phyloP scores from a whole-genome alignment of 2,329 filamentous ascomycete genomes.

The Raffaelea ambrosiae region DNA sequence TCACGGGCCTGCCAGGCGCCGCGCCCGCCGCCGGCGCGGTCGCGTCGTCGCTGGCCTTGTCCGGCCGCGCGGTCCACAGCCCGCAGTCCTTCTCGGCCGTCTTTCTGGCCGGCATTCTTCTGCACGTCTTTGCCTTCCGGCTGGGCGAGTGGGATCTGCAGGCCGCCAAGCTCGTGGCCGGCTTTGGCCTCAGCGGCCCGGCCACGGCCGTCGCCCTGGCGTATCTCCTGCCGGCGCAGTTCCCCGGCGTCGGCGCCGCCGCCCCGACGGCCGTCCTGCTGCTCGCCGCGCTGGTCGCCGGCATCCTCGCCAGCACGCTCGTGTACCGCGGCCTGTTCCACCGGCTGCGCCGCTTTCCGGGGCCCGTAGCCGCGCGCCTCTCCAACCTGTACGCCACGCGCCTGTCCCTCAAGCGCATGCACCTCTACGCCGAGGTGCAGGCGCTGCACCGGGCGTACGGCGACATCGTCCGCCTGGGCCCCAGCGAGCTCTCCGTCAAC shows the following conservation, averaged over 20 bases:
- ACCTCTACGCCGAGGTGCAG: conserved; percentile 1
- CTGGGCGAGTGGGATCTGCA: conserved; percentile 7
- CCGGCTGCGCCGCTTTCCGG: conserved; percentile 9
- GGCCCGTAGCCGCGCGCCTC: conserved; percentile 6
- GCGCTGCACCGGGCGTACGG: conserved; percentile 5
- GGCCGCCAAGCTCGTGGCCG: conserved; percentile 1
- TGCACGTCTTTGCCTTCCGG: conserved; percentile 6
- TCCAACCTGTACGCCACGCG: conserved; percentile 3
- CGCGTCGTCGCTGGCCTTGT: too few species aligned
- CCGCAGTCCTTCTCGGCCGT: not conserved
- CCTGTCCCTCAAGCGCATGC: conserved; percentile 1
- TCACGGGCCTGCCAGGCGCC: too few species aligned
- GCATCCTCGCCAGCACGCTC: conserved; percentile 7
- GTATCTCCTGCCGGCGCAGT: not conserved
- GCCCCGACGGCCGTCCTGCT: not conserved
- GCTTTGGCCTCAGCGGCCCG: not conserved
- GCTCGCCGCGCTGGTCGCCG: not conserved
- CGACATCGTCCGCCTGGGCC: conserved; percentile 9
- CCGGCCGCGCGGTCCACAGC: too few species aligned
- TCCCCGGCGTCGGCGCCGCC: not conserved
- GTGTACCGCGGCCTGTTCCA: conserved; percentile 12
- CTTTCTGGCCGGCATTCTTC: conserved; percentile 6
- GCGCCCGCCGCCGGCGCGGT: too few species aligned
- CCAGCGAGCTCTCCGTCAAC: conserved; percentile 10
- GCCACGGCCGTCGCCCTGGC: not conserved